Conservation (phyloP, 1,284 basidiomycete species). For the Clitocybe nebularis region DNA sequence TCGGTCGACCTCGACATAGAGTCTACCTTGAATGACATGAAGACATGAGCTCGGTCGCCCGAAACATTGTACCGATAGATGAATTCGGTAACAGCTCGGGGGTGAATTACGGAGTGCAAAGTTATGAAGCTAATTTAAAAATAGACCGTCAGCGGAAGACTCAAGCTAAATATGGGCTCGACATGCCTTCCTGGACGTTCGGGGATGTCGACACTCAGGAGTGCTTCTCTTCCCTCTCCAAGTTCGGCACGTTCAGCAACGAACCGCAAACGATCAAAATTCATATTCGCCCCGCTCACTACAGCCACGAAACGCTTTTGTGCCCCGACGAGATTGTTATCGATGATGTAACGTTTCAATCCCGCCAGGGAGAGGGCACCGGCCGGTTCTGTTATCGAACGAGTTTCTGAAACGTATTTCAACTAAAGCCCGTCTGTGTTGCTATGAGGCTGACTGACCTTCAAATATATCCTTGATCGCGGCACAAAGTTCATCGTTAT, state of each 20-base stretch:
- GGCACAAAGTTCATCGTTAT: conserved; percentile 97
- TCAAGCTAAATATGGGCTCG: too few species aligned
- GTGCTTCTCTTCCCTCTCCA: conserved; percentile 91
- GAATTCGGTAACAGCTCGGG: conserved; percentile 95
- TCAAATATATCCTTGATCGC: conserved; percentile 99
- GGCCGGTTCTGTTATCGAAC: conserved; percentile 93
- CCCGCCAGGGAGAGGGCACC: conserved; percentile 95
- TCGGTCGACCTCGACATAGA: conserved; percentile 63
- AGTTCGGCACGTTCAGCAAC: conserved; percentile 97
- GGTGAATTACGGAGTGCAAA: conserved; percentile 85
- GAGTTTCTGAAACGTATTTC: conserved; percentile 62
- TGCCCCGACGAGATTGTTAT: conserved; percentile 78
- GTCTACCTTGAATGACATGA: conserved; percentile 88
- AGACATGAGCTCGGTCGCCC: conserved; percentile 71
- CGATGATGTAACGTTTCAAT: conserved; percentile 83
- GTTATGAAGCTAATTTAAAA: conserved; percentile 71
- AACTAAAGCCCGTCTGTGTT: neutral
- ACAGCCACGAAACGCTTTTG: conserved; percentile 90
- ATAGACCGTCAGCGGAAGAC: too few species aligned
- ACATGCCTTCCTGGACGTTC: conserved; percentile 85
- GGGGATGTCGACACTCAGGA: conserved; percentile 91
- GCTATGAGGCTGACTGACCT: conserved; percentile 47
- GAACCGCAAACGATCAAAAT: conserved; percentile 94
- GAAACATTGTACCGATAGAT: conserved; percentile 83
- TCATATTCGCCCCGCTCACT: conserved; percentile 98